phyloP scores from a whole-genome alignment of 1,139 yeast species.

The Zygotorulaspora mrakii region DNA sequence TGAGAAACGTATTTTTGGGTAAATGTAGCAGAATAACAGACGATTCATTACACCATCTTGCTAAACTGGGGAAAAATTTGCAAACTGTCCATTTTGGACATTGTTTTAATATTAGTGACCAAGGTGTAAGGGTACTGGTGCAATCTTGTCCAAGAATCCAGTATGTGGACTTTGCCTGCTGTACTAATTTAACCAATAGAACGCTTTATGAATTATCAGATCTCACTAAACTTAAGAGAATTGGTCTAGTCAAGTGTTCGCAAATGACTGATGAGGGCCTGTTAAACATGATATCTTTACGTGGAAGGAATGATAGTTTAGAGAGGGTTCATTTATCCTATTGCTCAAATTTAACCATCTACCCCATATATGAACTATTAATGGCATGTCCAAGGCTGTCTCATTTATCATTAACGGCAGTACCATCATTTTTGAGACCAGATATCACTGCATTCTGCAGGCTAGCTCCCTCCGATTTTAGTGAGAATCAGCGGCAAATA shows the following conservation, averaged over 20 bases:
- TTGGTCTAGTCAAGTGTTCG: constrained; percentile 88
- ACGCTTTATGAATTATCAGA: constrained; percentile 75
- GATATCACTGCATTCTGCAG: constrained; percentile 88
- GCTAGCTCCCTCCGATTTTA: constrained; percentile 92
- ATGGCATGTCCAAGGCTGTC: constrained; percentile 83
- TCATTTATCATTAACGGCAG: constrained; percentile 86
- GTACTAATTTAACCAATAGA: constrained; percentile 82
- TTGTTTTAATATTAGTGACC: constrained; percentile 85
- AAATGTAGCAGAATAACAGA: constrained; percentile 89
- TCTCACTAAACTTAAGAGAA: constrained; percentile 78
- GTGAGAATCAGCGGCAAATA: constrained; percentile 75
- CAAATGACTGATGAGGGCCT: constrained; percentile 87
- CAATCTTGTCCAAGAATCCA: constrained; percentile 80
- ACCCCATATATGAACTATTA: constrained; percentile 66
- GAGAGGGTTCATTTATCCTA: constrained; percentile 93
- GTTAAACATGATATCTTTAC: constrained; percentile 65
- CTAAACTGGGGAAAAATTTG: constrained; percentile 72
- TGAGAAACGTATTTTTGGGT: constrained; percentile 83
- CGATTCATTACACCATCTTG: constrained; percentile 66
- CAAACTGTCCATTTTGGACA: constrained; percentile 94
- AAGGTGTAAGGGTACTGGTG: constrained; percentile 73
- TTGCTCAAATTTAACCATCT: constrained; percentile 74
- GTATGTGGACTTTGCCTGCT: constrained; percentile 92
- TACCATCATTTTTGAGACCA: constrained; percentile 76
- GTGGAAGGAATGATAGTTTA: constrained; percentile 69